These are phyloP conservation scores for Colletotrichum truncatum DNA, from an alignment of 2,329 filamentous ascomycete genomes.

Conservation along the genomic window DNA sequence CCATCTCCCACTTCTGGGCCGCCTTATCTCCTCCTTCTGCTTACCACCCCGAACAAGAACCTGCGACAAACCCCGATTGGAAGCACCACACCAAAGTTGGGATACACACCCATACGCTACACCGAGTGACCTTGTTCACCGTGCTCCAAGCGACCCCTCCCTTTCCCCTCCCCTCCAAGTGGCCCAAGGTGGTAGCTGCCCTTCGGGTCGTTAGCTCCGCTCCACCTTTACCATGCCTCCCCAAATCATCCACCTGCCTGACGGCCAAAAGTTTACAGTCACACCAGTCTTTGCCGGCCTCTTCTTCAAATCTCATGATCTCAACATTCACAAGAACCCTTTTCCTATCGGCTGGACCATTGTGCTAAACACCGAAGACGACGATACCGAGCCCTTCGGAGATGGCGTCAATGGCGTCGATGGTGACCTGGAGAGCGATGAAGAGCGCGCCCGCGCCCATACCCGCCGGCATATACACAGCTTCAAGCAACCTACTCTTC, in stretches of 20 bases:
- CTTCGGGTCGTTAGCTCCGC: not conserved
- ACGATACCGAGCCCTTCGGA: slow-evolving; percentile 25
- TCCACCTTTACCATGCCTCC: slow-evolving; percentile 42
- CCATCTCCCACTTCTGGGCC: slow-evolving; percentile 1
- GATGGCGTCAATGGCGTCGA: slow-evolving; percentile 33
- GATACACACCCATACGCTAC: not conserved
- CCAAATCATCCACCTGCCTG: slow-evolving; percentile 76
- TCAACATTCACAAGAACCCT: slow-evolving; percentile 72
- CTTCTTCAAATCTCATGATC: slow-evolving; percentile 85
- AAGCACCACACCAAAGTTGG: too few relatives aligned
- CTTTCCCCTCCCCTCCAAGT: not conserved
- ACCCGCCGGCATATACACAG: slow-evolving; percentile 61
- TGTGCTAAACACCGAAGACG: slow-evolving; percentile 77
- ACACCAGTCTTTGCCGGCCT: slow-evolving; percentile 91
- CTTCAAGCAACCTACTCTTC: slow-evolving; percentile 80
- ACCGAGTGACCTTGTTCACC: too few relatives aligned
- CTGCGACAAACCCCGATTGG: not conserved
- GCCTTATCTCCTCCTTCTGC: not conserved
- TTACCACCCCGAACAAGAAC: not conserved
- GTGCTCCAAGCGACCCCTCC: too few relatives aligned
- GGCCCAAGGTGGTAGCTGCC: slow-evolving; percentile 4
- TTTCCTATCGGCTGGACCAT: slow-evolving; percentile 93
- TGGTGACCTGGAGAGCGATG: slow-evolving; percentile 42
- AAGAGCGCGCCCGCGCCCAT: slow-evolving; percentile 33
- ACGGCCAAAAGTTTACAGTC: slow-evolving; percentile 85